Evolutionary conservation across 495 filamentous ascomycete genomes (phyloP).

Genomic region (Rhypophila decipiens): DNA sequence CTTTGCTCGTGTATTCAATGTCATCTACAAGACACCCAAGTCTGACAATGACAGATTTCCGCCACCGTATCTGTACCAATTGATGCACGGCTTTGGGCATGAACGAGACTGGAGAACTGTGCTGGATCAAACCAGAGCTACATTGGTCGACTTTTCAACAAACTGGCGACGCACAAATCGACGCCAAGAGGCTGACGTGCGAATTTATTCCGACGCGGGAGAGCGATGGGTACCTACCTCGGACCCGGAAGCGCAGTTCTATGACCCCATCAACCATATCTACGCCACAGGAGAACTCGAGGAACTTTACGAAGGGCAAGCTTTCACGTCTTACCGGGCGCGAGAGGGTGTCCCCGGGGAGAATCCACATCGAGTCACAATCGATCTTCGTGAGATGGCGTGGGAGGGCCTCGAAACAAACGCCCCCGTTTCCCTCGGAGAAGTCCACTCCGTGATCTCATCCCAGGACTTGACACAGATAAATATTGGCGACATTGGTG

Average conservation of each 20-base stretch:
- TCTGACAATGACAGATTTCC: neutral
- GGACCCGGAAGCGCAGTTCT: neutral
- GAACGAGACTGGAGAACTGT: neutral
- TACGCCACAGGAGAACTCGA: neutral
- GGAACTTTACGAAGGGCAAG: neutral
- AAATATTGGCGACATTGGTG: neutral
- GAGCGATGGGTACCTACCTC: neutral
- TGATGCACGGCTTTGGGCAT: neutral
- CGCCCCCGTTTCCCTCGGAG: neutral
- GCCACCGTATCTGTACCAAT: neutral
- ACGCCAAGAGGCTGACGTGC: slow-evolving; percentile 1
- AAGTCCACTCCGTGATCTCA: too few relatives aligned
- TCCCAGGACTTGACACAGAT: neutral
- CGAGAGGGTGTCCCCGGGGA: neutral
- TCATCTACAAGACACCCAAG: slow-evolving; percentile 4
- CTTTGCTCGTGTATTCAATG: slow-evolving; percentile 7
- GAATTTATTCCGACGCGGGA: slow-evolving; percentile 1
- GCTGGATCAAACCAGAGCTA: neutral
- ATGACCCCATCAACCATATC: slow-evolving; percentile 6
- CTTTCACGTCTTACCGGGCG: neutral
- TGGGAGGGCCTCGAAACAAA: neutral
- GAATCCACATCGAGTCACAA: neutral
- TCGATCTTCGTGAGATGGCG: neutral
- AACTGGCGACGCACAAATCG: neutral
- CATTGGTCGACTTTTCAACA: neutral